Evolutionary conservation across 2,329 filamentous ascomycete species (phyloP), one percentile per base, ranked within the genome.

Genomic region (Colletotrichum camelliae): DNA sequence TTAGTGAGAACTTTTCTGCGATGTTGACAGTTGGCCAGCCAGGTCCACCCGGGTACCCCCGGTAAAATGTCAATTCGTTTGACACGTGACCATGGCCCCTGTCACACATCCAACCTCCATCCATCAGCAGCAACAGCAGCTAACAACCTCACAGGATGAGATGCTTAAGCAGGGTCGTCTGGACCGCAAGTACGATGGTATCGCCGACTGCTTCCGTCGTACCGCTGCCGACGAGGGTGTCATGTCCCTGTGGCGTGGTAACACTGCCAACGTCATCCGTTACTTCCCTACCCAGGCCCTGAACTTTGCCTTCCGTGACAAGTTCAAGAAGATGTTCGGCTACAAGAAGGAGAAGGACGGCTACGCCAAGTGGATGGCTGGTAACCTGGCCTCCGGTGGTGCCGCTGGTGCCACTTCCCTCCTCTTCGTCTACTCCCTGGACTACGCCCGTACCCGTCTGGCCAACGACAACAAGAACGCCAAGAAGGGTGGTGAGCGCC

Each of bases 181-280:
- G 81, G 95, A 97, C 93, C 94, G 94, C 90, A 97, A 96, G 90
- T 99, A 98, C 93, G 89, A 90, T 84, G 97, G 97, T 88, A 98
- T 99, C 87, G 85, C 79, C 78, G 97, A 99, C 88, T 98, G 97
- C 93, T 99, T 99, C 94, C 91, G 90, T 85, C 95, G 97, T 87
- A 98, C 97, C 86, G 92, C 92, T 80, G 93, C 93, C 85, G 91
- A 94, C 81, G 97, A 99, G 93, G 97, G 97, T 95, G 89, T 97
- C 84, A 93, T 97, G 88, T 93, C 96, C 81, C 93, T 99, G 85
- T 99, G 97, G 97, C 94, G 97, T 93, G 97, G 97, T 90, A 99
- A 99, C 95, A 99, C 97, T 87, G 97, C 97, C 95, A 99, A 99
- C 94, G 97, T 99, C 89, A 98, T 99, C 93, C 97, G 97, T 94